Conservation (phyloP, 2,329 filamentous ascomycete genomes). For the Exophiala xenobiotica region DNA sequence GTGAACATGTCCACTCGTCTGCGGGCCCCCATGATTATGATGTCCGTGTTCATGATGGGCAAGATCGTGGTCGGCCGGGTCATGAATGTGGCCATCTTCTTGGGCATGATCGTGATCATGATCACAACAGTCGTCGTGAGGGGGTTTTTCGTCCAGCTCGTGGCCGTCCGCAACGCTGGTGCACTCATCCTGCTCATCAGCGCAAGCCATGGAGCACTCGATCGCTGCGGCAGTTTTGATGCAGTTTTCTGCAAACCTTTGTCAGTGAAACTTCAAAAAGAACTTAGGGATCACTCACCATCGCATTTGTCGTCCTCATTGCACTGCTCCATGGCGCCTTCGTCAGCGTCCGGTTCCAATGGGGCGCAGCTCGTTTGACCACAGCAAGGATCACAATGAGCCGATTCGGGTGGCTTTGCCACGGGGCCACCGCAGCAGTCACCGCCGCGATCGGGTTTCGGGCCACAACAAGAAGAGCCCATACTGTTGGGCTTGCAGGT, state of each 20-base stretch:
- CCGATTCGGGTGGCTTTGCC: neutral
- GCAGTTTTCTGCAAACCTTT: conserved; percentile 13
- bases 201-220: conserved; percentile 13
- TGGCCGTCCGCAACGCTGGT: neutral
- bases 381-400: neutral
- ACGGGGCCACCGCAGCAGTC: conserved; percentile 1
- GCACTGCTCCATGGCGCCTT: conserved; percentile 3
- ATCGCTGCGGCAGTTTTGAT: conserved; percentile 17
- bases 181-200: neutral
- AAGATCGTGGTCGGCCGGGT: no score
- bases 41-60: no score
- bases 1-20: neutral
- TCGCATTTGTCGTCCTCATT: conserved; percentile 17
- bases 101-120: neutral
- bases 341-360: neutral
- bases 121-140: conserved; percentile 1
- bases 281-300: conserved; percentile 5
- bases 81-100: no score
- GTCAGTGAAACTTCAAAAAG: conserved; percentile 6
- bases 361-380: neutral
- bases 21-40: neutral
- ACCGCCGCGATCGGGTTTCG: neutral
- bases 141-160: neutral
- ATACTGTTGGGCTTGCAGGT: neutral
- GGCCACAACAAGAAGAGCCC: neutral